Percentiles rank a stretch among this genome's conserved stretches.
Evolutionary conservation across 208 protist genomes (phyloP).

Genomic region (Leishmania gerbilli): DNA sequence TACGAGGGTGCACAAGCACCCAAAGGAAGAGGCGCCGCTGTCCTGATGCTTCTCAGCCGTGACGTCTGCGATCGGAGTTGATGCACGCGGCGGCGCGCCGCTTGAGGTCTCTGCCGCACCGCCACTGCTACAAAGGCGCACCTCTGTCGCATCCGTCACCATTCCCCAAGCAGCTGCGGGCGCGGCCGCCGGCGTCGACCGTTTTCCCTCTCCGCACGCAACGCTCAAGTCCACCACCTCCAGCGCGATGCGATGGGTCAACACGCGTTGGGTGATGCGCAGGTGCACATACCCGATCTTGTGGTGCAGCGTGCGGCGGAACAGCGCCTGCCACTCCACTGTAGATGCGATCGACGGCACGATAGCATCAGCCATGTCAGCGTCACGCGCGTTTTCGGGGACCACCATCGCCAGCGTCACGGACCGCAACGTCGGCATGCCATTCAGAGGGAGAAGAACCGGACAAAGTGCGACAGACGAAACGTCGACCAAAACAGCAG

Average conservation of each 20-base stretch:
- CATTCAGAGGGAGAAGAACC: constrained; percentile 4
- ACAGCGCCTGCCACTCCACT: constrained; percentile 37
- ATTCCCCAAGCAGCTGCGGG: constrained; percentile 20
- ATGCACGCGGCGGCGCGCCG: neutral
- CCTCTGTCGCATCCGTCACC: constrained; percentile 31
- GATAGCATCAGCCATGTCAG: neutral
- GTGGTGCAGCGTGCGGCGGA: constrained; percentile 39
- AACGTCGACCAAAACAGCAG: constrained; percentile 27
- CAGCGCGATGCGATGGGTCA: constrained; percentile 31
- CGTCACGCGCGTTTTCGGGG: constrained; percentile 3
- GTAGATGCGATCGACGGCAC: constrained; percentile 12
- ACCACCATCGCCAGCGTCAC: constrained; percentile 17
- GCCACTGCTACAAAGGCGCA: constrained; percentile 11
- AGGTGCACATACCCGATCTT: constrained; percentile 38
- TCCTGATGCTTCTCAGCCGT: neutral
- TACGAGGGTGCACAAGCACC: constrained; percentile 29
- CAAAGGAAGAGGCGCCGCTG: neutral
- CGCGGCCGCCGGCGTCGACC: neutral
- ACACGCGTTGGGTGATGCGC: constrained; percentile 31
- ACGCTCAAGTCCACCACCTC: constrained; percentile 32
- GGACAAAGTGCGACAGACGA: constrained; percentile 13
- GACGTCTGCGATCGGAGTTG: neutral
- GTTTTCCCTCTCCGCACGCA: too few relatives aligned
- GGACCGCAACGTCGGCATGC: constrained; percentile 11
- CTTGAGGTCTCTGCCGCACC: neutral